phyloP scores from a whole-genome alignment of 768 basidiomycete species.

The Naematelia encephala region DNA sequence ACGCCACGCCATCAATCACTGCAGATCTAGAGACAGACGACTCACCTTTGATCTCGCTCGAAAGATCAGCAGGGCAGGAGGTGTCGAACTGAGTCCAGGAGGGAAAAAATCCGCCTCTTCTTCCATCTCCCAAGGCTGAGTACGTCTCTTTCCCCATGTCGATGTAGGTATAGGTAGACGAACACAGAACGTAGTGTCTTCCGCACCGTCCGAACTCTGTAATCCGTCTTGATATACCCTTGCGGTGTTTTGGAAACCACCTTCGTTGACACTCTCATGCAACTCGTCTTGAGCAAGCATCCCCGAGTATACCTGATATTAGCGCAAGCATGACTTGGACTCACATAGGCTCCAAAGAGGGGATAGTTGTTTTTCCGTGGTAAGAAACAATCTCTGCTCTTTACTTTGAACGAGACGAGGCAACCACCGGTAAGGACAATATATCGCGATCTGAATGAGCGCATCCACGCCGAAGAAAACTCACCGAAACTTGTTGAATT shows the following conservation, averaged over 20 bases:
- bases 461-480: too few species aligned
- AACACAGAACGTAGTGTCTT: conserved; percentile 82
- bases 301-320: conserved; percentile 81
- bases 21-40: background rate
- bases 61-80: conserved; percentile 37
- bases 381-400: conserved; percentile 60
- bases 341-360: conserved; percentile 50
- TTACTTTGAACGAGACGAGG: conserved; percentile 68
- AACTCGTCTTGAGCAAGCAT: conserved; percentile 59
- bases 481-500: conserved; percentile 72
- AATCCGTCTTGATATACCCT: conserved; percentile 86
- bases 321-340: conserved; percentile 42
- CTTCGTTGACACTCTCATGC: conserved; percentile 24
- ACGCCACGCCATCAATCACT: too few species aligned
- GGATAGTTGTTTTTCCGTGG: conserved; percentile 53
- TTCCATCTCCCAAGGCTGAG: conserved; percentile 35
- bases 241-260: conserved; percentile 51
- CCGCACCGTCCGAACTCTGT: conserved; percentile 65
- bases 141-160: conserved; percentile 54
- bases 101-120: conserved; percentile 51
- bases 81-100: conserved; percentile 56
- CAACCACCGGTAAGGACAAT: conserved; percentile 72
- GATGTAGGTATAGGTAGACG: conserved; percentile 43
- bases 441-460: conserved; percentile 56
- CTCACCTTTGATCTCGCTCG: conserved; percentile 48